These are phyloP conservation scores for Solanum verrucosum DNA, from an alignment of 257 asterid genomes.

Conservation along the genomic window DNA sequence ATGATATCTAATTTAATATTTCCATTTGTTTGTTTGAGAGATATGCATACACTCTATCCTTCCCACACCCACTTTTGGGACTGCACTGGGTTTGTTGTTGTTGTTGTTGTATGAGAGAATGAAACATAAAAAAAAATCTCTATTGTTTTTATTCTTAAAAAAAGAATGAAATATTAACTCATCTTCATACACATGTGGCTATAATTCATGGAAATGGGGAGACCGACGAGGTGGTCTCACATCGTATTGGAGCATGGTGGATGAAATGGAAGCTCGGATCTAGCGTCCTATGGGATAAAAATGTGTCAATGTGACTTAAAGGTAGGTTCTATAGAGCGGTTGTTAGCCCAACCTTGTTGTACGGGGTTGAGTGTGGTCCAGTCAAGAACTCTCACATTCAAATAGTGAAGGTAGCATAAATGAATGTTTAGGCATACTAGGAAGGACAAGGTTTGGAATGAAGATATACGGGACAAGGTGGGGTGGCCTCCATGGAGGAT, in stretches of 20 bases:
- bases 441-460: not conserved
- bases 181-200: not conserved
- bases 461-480: not conserved
- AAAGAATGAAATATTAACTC: not conserved
- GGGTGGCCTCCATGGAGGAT: not conserved
- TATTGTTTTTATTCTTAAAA: not conserved
- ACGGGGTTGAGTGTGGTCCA: not conserved
- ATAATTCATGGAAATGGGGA: not conserved
- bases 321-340: not conserved
- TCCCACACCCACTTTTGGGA: too few relatives aligned
- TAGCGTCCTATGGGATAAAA: not conserved
- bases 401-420: not conserved
- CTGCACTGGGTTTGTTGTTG: too few relatives aligned
- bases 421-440: not conserved
- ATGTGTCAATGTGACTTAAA: not conserved
- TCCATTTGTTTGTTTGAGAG: too few relatives aligned
- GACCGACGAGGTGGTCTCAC: not conserved
- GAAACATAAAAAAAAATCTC: not conserved
- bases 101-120: not conserved
- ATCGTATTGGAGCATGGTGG: not conserved
- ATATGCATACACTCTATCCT: too few relatives aligned
- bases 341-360: not conserved
- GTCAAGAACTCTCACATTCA: not conserved
- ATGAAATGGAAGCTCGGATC: not conserved
- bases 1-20: too few relatives aligned